These are phyloP conservation scores for Tulasnella sp. DNA, from an alignment of 768 basidiomycete genomes.

Conservation along the genomic window DNA sequence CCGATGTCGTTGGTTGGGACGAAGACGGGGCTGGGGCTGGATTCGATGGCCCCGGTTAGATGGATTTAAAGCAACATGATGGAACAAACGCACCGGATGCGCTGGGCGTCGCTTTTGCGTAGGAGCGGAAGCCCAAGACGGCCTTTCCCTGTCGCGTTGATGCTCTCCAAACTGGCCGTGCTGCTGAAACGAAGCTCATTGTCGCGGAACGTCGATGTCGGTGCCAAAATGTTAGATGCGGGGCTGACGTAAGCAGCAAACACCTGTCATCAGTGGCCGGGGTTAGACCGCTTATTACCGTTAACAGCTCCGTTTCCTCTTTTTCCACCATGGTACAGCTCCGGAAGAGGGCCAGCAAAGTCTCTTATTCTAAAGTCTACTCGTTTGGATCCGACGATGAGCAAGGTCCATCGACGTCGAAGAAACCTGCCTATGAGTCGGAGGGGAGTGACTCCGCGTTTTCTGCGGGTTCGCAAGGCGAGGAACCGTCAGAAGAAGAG, in stretches of 20 bases:
- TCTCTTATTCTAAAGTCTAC: slow-evolving; percentile 7
- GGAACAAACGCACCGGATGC: background rate
- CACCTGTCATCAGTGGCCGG: background rate
- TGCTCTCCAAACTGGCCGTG: background rate
- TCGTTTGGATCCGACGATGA: background rate
- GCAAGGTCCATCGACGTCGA: background rate
- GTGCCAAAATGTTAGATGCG: background rate
- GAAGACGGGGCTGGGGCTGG: background rate
- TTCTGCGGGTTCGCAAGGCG: slow-evolving; percentile 3
- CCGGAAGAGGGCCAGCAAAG: background rate
- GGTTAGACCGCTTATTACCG: background rate
- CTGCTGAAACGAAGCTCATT: background rate
- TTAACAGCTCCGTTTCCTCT: background rate
- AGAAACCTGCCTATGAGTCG: background rate
- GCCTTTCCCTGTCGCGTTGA: background rate
- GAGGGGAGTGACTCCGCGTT: slow-evolving; percentile 6
- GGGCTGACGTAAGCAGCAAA: background rate
- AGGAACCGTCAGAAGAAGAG: background rate
- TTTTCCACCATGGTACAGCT: slow-evolving; percentile 11
- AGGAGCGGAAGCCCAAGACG: background rate
- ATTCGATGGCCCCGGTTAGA: background rate
- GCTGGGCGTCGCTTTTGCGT: background rate
- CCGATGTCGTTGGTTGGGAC: background rate
- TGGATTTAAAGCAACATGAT: no score
- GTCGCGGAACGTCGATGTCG: background rate